Base-by-base conservation (phyloP, 768 basidiomycete genomes). In the Boletus sp. region DNA sequence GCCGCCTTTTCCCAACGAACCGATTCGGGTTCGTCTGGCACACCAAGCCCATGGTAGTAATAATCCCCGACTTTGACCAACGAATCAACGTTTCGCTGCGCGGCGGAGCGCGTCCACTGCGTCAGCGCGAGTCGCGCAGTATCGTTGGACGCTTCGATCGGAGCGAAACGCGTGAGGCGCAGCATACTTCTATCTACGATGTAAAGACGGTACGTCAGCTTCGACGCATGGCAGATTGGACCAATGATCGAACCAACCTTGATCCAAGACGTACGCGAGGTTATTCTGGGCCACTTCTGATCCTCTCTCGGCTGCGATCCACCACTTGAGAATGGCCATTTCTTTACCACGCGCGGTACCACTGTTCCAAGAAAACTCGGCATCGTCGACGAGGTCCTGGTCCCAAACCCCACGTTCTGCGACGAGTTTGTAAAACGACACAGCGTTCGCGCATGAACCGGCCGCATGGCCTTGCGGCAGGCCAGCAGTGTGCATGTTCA, bases 1-100 rank as follows among this genome's bases (percentile, higher is more conserved):
- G 91, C 94, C 0, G 97, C 97, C 64, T 94, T 94, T 70, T 96
- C 94, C 69, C 86, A 85, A 17, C 90, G 82, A 18, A 78, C 66
- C 1, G 76, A 65, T 63, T 87, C 83, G 3, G 86, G 81, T 55
- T 86, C 86, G 57, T 87, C 83, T 6, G 82, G 75, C 1, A 93
- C 86, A 11, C 92, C 94, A 5, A 94, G 79, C 0, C 94, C 94
- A 60, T 92, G 86, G 66, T 92, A 98, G 73, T 95, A 96, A 70
- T 98, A 97, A 70, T 99, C 97, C 39, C 94, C 97, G 5, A 98
- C 94, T 79, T 98, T 99, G 59, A 99, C 94, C 56, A 98, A 79
- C 11, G 97, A 89, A 67, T 99, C 97, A n/a, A 97, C 81, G 65
- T 99, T 95, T 52, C 89, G 86, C 70, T 99, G 97, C 2, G 83